phyloP scores from a whole-genome alignment of 106 monocot genomes.

The Platanthera guangdongensis region DNA sequence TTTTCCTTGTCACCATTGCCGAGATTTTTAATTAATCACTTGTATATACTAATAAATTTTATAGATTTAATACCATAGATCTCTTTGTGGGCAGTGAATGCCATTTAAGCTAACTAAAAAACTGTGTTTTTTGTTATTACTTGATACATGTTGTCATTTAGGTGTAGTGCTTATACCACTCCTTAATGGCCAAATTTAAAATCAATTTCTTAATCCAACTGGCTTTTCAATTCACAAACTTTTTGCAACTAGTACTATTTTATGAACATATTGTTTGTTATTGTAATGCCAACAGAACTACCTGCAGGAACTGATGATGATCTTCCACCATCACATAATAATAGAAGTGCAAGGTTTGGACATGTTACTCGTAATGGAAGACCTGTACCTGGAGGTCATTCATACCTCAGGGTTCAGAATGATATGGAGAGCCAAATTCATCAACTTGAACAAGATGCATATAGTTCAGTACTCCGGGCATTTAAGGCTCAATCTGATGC shows the following conservation, averaged over 20 bases:
- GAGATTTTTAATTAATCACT: not conserved
- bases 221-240: not conserved
- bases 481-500: slow-evolving; percentile 99
- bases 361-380: slow-evolving; percentile 65
- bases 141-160: not conserved
- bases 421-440: slow-evolving; percentile 96
- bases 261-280: not conserved
- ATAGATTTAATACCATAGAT: not conserved
- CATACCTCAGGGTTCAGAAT: slow-evolving; percentile 37
- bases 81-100: not conserved
- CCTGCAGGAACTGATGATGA: slow-evolving; percentile 92
- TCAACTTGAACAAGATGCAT: slow-evolving; percentile 89
- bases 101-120: not conserved
- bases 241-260: not conserved
- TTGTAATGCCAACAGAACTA: not conserved
- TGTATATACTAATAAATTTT: not conserved
- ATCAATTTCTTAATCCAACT: not conserved
- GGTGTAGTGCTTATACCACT: not conserved
- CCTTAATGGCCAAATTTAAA: not conserved
- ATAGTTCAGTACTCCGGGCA: slow-evolving; percentile 82
- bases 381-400: slow-evolving; percentile 22
- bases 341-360: slow-evolving; percentile 42
- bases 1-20: not conserved
- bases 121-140: not conserved
- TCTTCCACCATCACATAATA: slow-evolving; percentile 81